Base-by-base conservation (phyloP, 1,139 yeast genomes). In the Kurtzmaniella quercitrusa region DNA sequence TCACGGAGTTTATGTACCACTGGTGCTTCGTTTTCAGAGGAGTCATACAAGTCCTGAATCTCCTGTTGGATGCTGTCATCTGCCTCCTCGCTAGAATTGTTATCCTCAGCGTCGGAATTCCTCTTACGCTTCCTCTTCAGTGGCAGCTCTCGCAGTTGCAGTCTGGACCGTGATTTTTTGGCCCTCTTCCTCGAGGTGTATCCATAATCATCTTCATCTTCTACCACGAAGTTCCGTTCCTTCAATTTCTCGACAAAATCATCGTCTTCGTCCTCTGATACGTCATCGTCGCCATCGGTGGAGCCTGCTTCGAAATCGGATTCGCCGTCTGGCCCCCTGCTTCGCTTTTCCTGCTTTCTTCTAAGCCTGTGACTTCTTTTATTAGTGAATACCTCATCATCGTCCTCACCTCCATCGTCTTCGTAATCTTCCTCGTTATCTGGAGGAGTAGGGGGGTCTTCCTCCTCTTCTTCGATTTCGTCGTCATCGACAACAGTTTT, bases 1-100 rank as follows among this genome's bases (percentile, higher is more conserved):
- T 88, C 93, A 50, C 97, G 75, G 40, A 88, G 69, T 45, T 85
- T 83, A 56, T 85, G 84, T 54, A 66, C 65, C 29, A 79, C 65
- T 17, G 81, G 77, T 25, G 65, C 60, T 7, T 72, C 75, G n/a
- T 78, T 71, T 1, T 82, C 80, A 1, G 78, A 70, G 5, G 80
- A 79, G 59, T 69, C 78, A 46, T 75, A 68, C 36, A 79, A 59
- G 23, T 79, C 82, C 16, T 73, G 77, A 37, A 78, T 65, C 52
- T 79, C 83, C 44, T 74, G 66, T 46, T 72, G 70, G 39, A 78
- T 63, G 44, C 70, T 69, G 36, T 69, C 75, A 16, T 63, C 70
- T 17, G 60, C 64, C 4, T 57, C 60, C 2, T 55, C 65, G 5
- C 50, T 55, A 6, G 49, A 55, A 1, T 51, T 58, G 21, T 52